phyloP scores from a whole-genome alignment of 352 stramenopile species.

The Hyaloperonospora brassicae region DNA sequence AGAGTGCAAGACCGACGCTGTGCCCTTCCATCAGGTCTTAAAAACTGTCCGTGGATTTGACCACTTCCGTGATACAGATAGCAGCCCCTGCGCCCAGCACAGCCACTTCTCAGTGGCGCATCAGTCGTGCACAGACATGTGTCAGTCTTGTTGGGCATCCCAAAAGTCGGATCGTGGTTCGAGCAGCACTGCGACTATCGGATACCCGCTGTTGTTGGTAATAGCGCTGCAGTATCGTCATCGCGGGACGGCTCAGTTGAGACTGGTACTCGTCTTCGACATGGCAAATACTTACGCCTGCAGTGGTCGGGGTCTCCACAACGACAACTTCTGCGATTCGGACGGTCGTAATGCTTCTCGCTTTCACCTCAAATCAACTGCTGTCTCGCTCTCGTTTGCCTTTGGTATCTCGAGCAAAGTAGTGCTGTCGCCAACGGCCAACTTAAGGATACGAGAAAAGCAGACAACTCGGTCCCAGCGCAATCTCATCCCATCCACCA shows the following conservation, averaged over 20 bases:
- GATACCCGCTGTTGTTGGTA: slow-evolving; percentile 78
- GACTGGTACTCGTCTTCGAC: slow-evolving; percentile 86
- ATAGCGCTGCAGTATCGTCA: slow-evolving; percentile 86
- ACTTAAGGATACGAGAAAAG: slow-evolving; percentile 89
- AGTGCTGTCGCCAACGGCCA: slow-evolving; percentile 41
- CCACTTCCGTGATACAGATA: slow-evolving; percentile 74
- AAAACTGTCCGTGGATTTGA: slow-evolving; percentile 54
- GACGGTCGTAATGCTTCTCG: slow-evolving; percentile 3
- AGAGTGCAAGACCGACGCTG: slow-evolving; percentile 61
- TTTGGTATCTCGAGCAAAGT: slow-evolving; percentile 24
- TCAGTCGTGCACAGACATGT: slow-evolving; percentile 86
- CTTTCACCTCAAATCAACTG: slow-evolving; percentile 9
- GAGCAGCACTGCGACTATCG: slow-evolving; percentile 52
- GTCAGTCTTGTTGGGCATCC: slow-evolving; percentile 91
- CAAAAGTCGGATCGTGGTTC: slow-evolving; percentile 91
- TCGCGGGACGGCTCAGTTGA: slow-evolving; percentile 67
- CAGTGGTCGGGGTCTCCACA: slow-evolving; percentile 87
- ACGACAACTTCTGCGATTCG: slow-evolving; percentile 7
- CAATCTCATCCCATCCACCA: slow-evolving; percentile 86
- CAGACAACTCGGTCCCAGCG: slow-evolving; percentile 90
- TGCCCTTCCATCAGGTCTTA: slow-evolving; percentile 45
- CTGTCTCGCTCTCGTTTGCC: slow-evolving; percentile 14
- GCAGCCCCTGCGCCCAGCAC: slow-evolving; percentile 73
- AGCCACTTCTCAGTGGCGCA: slow-evolving; percentile 58
- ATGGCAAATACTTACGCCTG: slow-evolving; percentile 88